Conservation (phyloP, 495 filamentous ascomycete species). For the Tuber umbilicatum region DNA sequence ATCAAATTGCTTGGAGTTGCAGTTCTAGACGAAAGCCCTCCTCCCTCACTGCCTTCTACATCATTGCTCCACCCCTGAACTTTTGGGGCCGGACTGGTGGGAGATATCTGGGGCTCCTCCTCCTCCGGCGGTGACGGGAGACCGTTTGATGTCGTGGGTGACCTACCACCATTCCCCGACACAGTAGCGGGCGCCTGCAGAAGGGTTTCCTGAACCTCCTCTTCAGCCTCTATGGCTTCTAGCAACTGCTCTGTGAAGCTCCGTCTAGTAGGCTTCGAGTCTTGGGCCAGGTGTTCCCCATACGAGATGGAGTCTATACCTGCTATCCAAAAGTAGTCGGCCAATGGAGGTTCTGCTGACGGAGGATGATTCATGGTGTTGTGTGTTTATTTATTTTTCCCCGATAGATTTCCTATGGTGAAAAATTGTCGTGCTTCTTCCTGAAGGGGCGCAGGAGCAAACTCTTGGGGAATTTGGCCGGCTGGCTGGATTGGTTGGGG, state of each 20-base stretch:
- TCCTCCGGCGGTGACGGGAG: constrained; percentile 19
- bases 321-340: constrained; percentile 98
- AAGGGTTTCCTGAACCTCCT: constrained; percentile 38
- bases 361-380: constrained; percentile 34
- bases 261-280: constrained; percentile 32
- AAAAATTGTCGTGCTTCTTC: constrained; percentile 21
- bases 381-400: constrained; percentile 12
- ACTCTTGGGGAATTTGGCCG: constrained; percentile 13
- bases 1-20: constrained; percentile 28
- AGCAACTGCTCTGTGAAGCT: constrained; percentile 41
- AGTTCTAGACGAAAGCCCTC: constrained; percentile 17
- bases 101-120: constrained; percentile 25
- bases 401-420: background rate
- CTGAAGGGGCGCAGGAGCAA: constrained; percentile 13
- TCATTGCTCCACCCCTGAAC: background rate
- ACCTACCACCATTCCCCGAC: constrained; percentile 29
- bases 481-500: constrained; percentile 26
- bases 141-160: constrained; percentile 17
- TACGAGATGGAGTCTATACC: constrained; percentile 72
- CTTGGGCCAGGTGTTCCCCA: constrained; percentile 46
- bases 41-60: constrained; percentile 14
- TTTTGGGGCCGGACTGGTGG: constrained; percentile 2
- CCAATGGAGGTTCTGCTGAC: constrained; percentile 58
- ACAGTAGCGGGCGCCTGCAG: constrained; percentile 6
- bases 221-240: constrained; percentile 41